phyloP scores from a whole-genome alignment of 257 asterid genomes.

The Gardenia jasminoides region DNA sequence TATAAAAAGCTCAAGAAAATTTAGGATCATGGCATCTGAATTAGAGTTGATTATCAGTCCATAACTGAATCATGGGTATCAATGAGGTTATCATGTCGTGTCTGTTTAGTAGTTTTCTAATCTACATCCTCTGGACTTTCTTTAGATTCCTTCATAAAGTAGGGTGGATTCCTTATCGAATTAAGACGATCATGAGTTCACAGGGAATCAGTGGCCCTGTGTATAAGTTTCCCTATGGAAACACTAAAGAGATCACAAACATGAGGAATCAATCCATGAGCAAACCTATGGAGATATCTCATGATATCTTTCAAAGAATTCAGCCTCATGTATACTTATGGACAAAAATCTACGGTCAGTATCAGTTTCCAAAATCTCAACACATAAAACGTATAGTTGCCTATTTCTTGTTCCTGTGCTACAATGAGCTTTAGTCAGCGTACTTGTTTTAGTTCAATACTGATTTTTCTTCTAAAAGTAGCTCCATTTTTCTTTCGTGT shows the following conservation, averaged over 20 bases:
- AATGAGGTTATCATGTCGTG: conserved; percentile 11
- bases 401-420: not conserved
- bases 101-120: conserved; percentile 20
- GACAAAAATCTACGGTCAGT: conserved; percentile 53
- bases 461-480: not conserved
- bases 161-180: conserved; percentile 47
- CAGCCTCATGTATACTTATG: conserved; percentile 65
- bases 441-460: not conserved
- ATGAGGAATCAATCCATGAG: conserved; percentile 46
- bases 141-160: conserved; percentile 39
- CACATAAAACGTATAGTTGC: not conserved
- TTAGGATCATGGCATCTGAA: not conserved
- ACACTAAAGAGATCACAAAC: conserved; percentile 42
- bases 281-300: conserved; percentile 52
- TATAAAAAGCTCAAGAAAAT: not conserved
- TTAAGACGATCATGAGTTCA: conserved; percentile 34
- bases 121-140: conserved; percentile 30
- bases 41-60: not conserved
- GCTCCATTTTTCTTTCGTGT: not conserved
- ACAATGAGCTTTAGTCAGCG: not conserved
- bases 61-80: conserved; percentile 12
- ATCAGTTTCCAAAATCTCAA: not conserved
- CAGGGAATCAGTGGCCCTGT: conserved; percentile 66
- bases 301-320: conserved; percentile 50
- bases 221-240: conserved; percentile 63